phyloP scores from a whole-genome alignment of 371 early-diverging fungal species.

The Mortierella sp. region DNA sequence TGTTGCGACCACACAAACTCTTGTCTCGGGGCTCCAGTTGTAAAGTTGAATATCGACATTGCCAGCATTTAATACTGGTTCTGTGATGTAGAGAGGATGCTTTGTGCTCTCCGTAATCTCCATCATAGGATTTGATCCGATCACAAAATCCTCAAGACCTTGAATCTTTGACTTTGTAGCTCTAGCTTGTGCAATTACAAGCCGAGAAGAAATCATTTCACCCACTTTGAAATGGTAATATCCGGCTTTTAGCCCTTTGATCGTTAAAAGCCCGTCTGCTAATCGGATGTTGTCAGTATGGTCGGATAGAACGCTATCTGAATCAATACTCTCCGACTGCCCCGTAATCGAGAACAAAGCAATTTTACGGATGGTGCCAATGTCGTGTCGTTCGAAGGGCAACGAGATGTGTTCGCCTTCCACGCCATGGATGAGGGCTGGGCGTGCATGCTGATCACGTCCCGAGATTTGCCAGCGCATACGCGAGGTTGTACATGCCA shows the following conservation, averaged over 20 bases:
- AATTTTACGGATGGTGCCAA: slow-evolving; percentile 26
- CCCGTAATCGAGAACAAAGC: slow-evolving; percentile 22
- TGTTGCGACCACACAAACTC: slow-evolving; percentile 30
- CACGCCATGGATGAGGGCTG: slow-evolving; percentile 37
- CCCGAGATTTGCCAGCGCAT: slow-evolving; percentile 28
- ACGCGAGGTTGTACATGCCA: slow-evolving; percentile 23
- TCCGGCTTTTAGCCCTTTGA: slow-evolving; percentile 38
- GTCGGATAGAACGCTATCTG: slow-evolving; percentile 20
- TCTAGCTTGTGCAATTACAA: slow-evolving; percentile 19
- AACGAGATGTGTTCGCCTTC: slow-evolving; percentile 55
- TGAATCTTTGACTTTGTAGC: slow-evolving; percentile 15
- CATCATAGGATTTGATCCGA: slow-evolving; percentile 45
- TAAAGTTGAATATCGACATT: slow-evolving; percentile 32
- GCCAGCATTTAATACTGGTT: not conserved
- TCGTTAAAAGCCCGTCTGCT: slow-evolving; percentile 22
- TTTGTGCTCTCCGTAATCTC: slow-evolving; percentile 30
- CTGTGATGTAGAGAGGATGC: slow-evolving; percentile 18
- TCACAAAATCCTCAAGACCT: slow-evolving; percentile 28
- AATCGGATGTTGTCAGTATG: slow-evolving; percentile 26
- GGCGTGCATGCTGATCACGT: slow-evolving; percentile 15
- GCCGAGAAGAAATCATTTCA: not conserved
- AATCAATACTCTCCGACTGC: not conserved
- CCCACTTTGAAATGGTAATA: slow-evolving; percentile 39
- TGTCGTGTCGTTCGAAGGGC: slow-evolving; percentile 25
- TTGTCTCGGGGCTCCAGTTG: slow-evolving; percentile 42